These are phyloP conservation scores for Apiospora hydei DNA, from an alignment of 2,329 filamentous ascomycete genomes.

Conservation along the genomic window DNA sequence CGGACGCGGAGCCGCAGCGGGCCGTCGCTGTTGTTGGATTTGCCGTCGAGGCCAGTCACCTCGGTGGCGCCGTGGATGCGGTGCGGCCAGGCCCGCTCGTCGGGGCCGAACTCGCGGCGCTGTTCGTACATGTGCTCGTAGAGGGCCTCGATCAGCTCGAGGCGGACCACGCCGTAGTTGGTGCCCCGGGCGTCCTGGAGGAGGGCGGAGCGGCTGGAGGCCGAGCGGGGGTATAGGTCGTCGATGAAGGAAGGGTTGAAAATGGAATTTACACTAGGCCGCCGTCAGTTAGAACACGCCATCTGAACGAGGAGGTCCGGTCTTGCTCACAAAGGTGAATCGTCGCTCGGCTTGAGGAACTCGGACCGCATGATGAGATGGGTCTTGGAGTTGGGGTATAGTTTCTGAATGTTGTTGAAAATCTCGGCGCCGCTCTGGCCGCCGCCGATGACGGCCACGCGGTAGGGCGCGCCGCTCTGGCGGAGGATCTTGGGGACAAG, in stretches of 20 bases:
- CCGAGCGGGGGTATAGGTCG: slow-evolving; percentile 72
- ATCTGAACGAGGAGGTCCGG: background rate
- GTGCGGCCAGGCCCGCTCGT: slow-evolving; percentile 81
- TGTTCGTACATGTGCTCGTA: slow-evolving; percentile 91
- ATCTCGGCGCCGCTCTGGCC: slow-evolving; percentile 96
- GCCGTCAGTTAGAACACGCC: slow-evolving; percentile 36
- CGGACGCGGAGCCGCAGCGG: slow-evolving; percentile 67
- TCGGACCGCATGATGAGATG: slow-evolving; percentile 82
- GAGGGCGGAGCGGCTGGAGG: slow-evolving; percentile 65
- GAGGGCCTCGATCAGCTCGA: slow-evolving; percentile 88
- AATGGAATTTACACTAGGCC: slow-evolving; percentile 84
- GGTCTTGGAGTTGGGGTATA: slow-evolving; percentile 84
- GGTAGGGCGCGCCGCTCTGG: slow-evolving; percentile 65
- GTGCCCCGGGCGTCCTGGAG: slow-evolving; percentile 79
- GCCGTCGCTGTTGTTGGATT: slow-evolving; percentile 49
- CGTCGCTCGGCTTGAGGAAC: slow-evolving; percentile 88
- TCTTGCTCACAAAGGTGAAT: slow-evolving; percentile 85
- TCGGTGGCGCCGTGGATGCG: slow-evolving; percentile 76
- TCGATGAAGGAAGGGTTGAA: slow-evolving; percentile 91
- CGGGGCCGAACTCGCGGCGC: slow-evolving; percentile 70
- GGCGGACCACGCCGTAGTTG: slow-evolving; percentile 93
- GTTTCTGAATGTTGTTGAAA: slow-evolving; percentile 83
- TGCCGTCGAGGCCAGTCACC: slow-evolving; percentile 68
- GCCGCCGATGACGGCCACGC: slow-evolving; percentile 84
- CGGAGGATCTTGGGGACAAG: slow-evolving; percentile 65